Conservation (phyloP, 305 asterid genomes). For the Solanum aculeatissimum region DNA sequence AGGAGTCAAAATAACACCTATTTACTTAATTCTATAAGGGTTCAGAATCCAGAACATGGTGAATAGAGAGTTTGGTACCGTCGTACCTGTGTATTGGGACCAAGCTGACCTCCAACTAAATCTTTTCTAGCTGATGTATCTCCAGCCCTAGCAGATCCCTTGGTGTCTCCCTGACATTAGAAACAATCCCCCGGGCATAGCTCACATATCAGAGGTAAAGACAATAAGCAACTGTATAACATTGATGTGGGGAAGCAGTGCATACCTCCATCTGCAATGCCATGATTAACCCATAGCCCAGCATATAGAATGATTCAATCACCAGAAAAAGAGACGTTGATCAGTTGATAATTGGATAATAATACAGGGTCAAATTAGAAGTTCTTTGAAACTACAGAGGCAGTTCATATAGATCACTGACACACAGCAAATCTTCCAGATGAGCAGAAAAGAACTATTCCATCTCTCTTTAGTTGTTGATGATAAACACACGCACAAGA, state of each 20-base stretch:
- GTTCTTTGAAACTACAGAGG: neutral
- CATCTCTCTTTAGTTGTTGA: neutral
- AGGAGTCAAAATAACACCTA: neutral
- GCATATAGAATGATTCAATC: neutral
- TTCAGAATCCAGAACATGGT: neutral
- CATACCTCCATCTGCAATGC: constrained; percentile 43
- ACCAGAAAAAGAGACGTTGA: neutral
- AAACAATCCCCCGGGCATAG: constrained; percentile 3
- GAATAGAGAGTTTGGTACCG: neutral
- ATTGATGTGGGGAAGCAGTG: neutral
- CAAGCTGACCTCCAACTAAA: neutral
- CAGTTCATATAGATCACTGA: neutral
- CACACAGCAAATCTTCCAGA: neutral
- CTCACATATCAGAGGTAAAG: neutral
- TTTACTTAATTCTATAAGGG: neutral
- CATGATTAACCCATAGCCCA: neutral
- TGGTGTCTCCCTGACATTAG: constrained; percentile 39
- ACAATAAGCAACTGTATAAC: neutral
- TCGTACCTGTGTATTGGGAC: neutral
- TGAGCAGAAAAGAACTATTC: neutral
- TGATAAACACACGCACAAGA: neutral
- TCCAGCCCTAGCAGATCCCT: constrained; percentile 42
- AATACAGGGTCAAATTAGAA: neutral
- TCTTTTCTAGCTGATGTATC: constrained; percentile 21
- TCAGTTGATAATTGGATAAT: neutral